These are phyloP conservation scores for Sisymbrium altissimum DNA, from an alignment of 345 rosid species.

Conservation along the genomic window DNA sequence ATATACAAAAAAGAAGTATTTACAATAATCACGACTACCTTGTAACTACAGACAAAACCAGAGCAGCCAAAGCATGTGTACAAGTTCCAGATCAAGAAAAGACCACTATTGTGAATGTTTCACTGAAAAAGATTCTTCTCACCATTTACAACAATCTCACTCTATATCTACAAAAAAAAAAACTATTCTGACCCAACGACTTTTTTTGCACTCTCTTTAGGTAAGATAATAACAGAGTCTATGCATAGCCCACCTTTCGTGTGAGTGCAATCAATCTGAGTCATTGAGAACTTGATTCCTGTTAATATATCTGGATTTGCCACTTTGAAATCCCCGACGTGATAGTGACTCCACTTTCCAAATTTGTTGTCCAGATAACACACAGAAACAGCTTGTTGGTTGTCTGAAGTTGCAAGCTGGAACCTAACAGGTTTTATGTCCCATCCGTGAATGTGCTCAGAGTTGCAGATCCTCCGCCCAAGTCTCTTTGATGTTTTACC, in stretches of 20 bases:
- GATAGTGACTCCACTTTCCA: slow-evolving; percentile 71
- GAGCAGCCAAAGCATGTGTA: slow-evolving; percentile 27
- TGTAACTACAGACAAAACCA: slow-evolving; percentile 23
- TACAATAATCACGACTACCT: slow-evolving; percentile 9
- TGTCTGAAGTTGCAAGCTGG: slow-evolving; percentile 71
- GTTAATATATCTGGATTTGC: slow-evolving; percentile 23
- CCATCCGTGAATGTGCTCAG: slow-evolving; percentile 89
- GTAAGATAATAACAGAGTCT: slow-evolving; percentile 63
- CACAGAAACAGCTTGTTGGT: slow-evolving; percentile 53
- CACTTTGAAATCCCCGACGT: slow-evolving; percentile 74
- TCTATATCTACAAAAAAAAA: slow-evolving; percentile 25
- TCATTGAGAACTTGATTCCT: slow-evolving; percentile 62
- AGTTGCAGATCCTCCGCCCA: slow-evolving; percentile 68
- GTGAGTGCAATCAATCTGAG: slow-evolving; percentile 93
- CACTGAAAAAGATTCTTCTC: slow-evolving; percentile 17
- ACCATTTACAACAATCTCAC: slow-evolving; percentile 22
- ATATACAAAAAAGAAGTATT: background rate
- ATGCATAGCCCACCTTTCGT: slow-evolving; percentile 90
- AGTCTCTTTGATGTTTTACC: slow-evolving; percentile 62
- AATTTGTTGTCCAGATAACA: slow-evolving; percentile 51
- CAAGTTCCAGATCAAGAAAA: slow-evolving; percentile 21
- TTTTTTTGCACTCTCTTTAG: slow-evolving; percentile 43
- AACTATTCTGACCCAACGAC: slow-evolving; percentile 12
- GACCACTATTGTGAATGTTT: background rate
- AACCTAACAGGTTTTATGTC: slow-evolving; percentile 76